Conservation (phyloP, 768 basidiomycete genomes). For the Phaffia tasmanica region DNA sequence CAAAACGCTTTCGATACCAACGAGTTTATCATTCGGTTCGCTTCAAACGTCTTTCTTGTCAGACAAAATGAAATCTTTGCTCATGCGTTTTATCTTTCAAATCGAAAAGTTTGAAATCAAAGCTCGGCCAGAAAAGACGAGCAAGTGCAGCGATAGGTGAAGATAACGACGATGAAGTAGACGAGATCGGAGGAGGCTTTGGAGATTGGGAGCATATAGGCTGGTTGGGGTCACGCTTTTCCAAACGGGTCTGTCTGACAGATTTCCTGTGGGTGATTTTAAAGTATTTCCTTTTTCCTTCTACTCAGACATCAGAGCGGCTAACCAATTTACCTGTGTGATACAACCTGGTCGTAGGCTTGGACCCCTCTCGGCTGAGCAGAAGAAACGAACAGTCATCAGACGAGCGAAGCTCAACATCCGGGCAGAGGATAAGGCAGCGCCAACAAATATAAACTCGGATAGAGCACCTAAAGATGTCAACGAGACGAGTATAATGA, state of each 20-base stretch:
- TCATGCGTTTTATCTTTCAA: not conserved
- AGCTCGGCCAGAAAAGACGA: constrained; percentile 27
- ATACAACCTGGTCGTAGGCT: constrained; percentile 49
- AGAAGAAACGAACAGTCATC: constrained; percentile 55
- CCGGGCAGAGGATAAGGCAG: constrained; percentile 49
- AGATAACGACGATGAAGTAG: constrained; percentile 40
- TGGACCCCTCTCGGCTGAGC: constrained; percentile 76
- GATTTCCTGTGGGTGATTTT: constrained; percentile 67
- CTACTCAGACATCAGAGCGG: not conserved
- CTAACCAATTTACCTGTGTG: too few relatives aligned
- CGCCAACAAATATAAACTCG: constrained; percentile 52
- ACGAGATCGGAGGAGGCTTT: constrained; percentile 23
- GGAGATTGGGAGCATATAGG: constrained; percentile 77
- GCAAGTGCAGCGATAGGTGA: constrained; percentile 30
- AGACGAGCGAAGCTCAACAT: constrained; percentile 63
- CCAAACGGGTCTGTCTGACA: constrained; percentile 62
- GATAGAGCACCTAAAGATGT: not conserved
- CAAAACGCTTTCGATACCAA: constrained; percentile 82
- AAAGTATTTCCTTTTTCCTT: not conserved
- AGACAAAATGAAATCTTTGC: not conserved
- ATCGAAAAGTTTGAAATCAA: constrained; percentile 28
- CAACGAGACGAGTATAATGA: constrained; percentile 5
- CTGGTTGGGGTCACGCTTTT: constrained; percentile 67
- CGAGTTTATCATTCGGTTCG: constrained; percentile 69
- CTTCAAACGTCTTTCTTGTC: constrained; percentile 44